These are phyloP conservation scores for Saussurea involucrata DNA, from an alignment of 129 eudicot genomes.

Conservation along the genomic window DNA sequence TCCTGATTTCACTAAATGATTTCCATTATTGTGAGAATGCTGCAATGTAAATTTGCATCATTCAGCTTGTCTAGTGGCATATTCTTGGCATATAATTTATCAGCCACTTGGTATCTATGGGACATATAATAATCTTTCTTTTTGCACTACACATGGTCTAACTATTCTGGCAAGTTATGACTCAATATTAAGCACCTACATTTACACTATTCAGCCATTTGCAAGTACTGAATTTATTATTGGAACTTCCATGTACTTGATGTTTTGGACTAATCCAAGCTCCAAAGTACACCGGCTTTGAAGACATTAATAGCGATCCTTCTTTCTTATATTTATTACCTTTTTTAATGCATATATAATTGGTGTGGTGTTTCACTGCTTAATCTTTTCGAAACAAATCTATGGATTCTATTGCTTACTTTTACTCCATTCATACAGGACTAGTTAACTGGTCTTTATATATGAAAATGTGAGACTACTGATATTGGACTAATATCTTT, in stretches of 20 bases:
- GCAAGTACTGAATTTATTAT: not conserved
- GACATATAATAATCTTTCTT: not conserved
- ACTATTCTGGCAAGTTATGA: not conserved
- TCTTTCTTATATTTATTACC: not conserved
- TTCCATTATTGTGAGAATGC: not conserved
- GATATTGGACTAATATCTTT: constrained; percentile 9
- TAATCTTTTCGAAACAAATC: not conserved
- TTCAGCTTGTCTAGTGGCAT: not conserved
- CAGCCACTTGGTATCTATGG: not conserved
- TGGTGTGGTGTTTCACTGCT: not conserved
- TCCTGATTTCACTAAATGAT: too few species aligned
- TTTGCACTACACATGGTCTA: not conserved
- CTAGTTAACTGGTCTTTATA: not conserved
- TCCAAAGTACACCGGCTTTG: not conserved
- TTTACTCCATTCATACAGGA: not conserved
- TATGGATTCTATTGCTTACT: not conserved
- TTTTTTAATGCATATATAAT: not conserved
- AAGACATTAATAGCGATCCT: not conserved
- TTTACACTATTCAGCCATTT: not conserved
- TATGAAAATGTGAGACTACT: not conserved
- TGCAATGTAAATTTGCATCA: not conserved
- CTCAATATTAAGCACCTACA: not conserved
- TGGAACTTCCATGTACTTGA: not conserved
- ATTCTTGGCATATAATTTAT: not conserved
- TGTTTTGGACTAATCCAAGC: not conserved